These are phyloP conservation scores for Epicoccum nigrum DNA, from an alignment of 2,329 filamentous ascomycete species.

Conservation along the genomic window DNA sequence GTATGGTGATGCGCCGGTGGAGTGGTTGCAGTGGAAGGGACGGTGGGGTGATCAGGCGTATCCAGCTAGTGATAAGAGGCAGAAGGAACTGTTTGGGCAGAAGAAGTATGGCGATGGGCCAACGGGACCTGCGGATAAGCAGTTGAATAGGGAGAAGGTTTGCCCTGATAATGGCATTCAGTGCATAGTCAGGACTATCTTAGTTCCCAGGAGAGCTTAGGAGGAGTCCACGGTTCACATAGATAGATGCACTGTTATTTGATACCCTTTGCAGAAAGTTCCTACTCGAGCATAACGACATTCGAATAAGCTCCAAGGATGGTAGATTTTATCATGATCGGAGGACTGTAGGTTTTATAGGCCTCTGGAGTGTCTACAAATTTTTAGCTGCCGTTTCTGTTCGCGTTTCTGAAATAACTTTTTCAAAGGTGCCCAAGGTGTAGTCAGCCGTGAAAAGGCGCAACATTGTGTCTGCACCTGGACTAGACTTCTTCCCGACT, in stretches of 20 bases:
- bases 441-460: no score
- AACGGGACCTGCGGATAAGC: slow-evolving; percentile 66
- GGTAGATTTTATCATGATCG: no score
- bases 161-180: slow-evolving; percentile 60
- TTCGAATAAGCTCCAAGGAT: no score
- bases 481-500: neutral
- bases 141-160: slow-evolving; percentile 60
- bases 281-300: no score
- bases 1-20: slow-evolving; percentile 57
- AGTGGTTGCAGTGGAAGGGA: slow-evolving; percentile 63
- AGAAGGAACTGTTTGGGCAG: slow-evolving; percentile 53
- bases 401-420: no score
- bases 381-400: no score
- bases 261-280: no score
- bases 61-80: slow-evolving; percentile 56
- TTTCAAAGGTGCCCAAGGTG: no score
- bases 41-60: slow-evolving; percentile 69
- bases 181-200: slow-evolving; percentile 54
- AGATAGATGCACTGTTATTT: no score
- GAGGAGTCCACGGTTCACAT: no score
- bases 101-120: slow-evolving; percentile 63
- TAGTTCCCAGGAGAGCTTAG: slow-evolving; percentile 42
- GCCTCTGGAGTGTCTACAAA: no score
- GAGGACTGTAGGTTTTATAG: no score
- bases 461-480: neutral